A percentile compares a stretch with the other conserved stretches of the same genome.
Evolutionary conservation across 305 asterid genomes (phyloP).

Genomic region (Fraxinus angustifolia): DNA sequence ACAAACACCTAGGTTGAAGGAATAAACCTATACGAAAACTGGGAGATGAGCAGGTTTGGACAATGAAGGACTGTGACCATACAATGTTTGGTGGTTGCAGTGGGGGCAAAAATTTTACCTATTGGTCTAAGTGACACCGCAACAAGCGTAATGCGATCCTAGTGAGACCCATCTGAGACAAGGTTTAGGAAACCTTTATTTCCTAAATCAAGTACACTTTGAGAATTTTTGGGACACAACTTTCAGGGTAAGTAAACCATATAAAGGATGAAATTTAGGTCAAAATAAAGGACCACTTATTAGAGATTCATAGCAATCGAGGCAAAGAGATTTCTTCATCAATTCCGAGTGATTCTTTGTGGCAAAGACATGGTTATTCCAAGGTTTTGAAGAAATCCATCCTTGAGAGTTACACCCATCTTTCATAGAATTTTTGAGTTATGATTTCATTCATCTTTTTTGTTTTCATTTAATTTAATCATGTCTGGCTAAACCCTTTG

Average conservation of each 20-base stretch:
- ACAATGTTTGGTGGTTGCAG: not conserved
- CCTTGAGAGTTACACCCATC: not conserved
- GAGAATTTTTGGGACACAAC: not conserved
- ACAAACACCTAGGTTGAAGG: not conserved
- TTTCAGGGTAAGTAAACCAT: too few relatives aligned
- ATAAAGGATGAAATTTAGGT: not conserved
- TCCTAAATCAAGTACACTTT: not conserved
- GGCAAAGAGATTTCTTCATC: not conserved
- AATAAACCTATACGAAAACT: not conserved
- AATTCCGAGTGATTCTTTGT: not conserved
- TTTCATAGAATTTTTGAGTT: not conserved
- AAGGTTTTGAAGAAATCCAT: too few relatives aligned
- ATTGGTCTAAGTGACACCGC: not conserved
- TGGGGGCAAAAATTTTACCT: not conserved
- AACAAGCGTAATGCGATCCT: not conserved
- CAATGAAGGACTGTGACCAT: not conserved
- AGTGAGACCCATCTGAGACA: not conserved
- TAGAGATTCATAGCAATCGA: not conserved
- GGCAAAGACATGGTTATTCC: not conserved
- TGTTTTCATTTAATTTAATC: too few relatives aligned
- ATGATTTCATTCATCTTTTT: not conserved
- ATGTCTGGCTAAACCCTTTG: not conserved
- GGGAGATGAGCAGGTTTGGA: not conserved
- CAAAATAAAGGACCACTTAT: not conserved
- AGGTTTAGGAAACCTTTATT: not conserved